Conservation (phyloP, 306 rosid species). For the Lagenaria siceraria region DNA sequence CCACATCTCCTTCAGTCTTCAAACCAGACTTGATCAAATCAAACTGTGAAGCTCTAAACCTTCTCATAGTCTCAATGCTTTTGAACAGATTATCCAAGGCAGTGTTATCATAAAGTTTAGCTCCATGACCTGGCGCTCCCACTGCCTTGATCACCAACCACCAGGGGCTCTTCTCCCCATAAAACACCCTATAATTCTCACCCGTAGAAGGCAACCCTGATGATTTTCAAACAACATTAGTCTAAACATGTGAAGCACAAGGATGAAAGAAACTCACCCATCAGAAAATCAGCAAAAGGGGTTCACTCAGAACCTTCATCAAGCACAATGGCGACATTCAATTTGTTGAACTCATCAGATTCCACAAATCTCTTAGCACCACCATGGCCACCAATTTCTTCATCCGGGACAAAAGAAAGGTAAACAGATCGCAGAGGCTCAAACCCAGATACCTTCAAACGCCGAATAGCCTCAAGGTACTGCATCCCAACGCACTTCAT, state of each 20-base stretch:
- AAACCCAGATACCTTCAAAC: slow-evolving; percentile 37
- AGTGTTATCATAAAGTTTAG: slow-evolving; percentile 82
- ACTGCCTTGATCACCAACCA: slow-evolving; percentile 79
- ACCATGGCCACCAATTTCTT: slow-evolving; percentile 76
- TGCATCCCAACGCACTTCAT: slow-evolving; percentile 95
- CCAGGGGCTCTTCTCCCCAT: slow-evolving; percentile 74
- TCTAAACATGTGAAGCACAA: neutral
- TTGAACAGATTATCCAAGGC: slow-evolving; percentile 88
- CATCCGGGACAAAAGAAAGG: slow-evolving; percentile 72
- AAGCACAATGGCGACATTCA: slow-evolving; percentile 69
- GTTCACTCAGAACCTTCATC: slow-evolving; percentile 51
- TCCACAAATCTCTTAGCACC: slow-evolving; percentile 48
- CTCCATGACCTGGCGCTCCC: slow-evolving; percentile 92
- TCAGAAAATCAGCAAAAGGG: neutral
- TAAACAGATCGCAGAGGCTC: slow-evolving; percentile 42
- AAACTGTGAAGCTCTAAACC: slow-evolving; percentile 73
- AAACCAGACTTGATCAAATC: slow-evolving; percentile 74
- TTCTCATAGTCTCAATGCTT: slow-evolving; percentile 67
- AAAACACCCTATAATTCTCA: slow-evolving; percentile 53
- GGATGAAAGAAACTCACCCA: neutral
- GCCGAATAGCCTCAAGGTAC: slow-evolving; percentile 76
- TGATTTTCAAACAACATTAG: neutral
- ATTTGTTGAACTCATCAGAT: slow-evolving; percentile 32
- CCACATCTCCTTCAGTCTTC: slow-evolving; percentile 69
- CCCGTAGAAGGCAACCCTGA: slow-evolving; percentile 63